Evolutionary conservation across 768 basidiomycete genomes (phyloP).

Genomic region (Naematelia encephala): DNA sequence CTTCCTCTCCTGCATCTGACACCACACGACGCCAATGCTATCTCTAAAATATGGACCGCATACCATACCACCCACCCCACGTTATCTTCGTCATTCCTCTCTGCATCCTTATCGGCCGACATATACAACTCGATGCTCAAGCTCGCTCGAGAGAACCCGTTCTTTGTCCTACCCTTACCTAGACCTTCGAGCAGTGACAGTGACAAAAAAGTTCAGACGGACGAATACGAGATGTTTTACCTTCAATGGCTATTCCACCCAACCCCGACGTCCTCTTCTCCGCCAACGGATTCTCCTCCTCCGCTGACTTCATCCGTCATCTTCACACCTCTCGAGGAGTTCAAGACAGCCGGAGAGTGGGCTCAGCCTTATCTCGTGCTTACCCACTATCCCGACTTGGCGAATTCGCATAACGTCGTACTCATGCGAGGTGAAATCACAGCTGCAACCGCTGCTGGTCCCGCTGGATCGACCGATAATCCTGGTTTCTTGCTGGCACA

Average conservation of each 20-base stretch:
- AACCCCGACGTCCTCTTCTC: conserved; percentile 60
- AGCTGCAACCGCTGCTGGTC: conserved; percentile 47
- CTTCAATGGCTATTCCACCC: conserved; percentile 88
- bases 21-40: conserved; percentile 68
- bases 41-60: conserved; percentile 80
- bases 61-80: conserved; percentile 79
- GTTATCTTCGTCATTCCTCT: conserved; percentile 77
- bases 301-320: conserved; percentile 66
- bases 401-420: conserved; percentile 71
- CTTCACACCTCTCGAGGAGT: conserved; percentile 91
- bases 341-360: conserved; percentile 75
- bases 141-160: conserved; percentile 64
- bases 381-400: conserved; percentile 88
- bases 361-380: conserved; percentile 87
- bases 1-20: conserved; percentile 63
- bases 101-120: conserved; percentile 71
- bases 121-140: conserved; percentile 69
- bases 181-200: conserved; percentile 53
- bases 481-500: conserved; percentile 58
- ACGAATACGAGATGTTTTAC: conserved; percentile 65
- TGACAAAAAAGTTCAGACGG: conserved; percentile 49
- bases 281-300: conserved; percentile 45
- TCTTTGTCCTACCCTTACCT: conserved; percentile 79
- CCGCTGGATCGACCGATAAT: conserved; percentile 18
- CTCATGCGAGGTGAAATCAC: conserved; percentile 90